These are phyloP conservation scores for Dicorynia guianensis DNA, from an alignment of 306 rosid species.

Conservation along the genomic window DNA sequence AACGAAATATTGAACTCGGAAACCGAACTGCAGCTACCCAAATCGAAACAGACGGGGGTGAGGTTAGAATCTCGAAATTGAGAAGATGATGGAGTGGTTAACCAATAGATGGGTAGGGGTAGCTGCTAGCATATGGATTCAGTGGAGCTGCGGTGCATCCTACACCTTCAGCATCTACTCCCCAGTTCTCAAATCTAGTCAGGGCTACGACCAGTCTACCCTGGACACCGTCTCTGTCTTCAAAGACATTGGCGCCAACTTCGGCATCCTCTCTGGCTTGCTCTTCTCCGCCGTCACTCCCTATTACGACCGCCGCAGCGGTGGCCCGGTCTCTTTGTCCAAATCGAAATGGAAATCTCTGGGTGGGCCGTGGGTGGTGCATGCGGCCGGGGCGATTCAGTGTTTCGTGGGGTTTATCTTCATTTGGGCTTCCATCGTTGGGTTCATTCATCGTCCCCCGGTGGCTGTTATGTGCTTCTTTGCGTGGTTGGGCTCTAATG, in stretches of 20 bases:
- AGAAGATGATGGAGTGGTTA: conserved; percentile 48
- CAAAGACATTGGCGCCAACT: conserved; percentile 92
- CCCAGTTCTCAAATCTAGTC: conserved; percentile 69
- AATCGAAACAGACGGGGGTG: neutral
- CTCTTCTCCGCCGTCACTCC: conserved; percentile 74
- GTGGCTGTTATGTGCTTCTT: conserved; percentile 73
- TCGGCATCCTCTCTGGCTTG: conserved; percentile 79
- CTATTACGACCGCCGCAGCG: neutral
- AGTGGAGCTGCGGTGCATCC: conserved; percentile 81
- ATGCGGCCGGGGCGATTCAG: conserved; percentile 64
- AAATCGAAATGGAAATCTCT: conserved; percentile 44
- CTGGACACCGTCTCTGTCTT: conserved; percentile 93
- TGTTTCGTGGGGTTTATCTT: conserved; percentile 69
- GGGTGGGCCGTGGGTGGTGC: conserved; percentile 78
- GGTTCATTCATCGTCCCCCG: conserved; percentile 64
- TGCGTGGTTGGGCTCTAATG: conserved; percentile 62
- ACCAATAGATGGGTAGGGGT: conserved; percentile 69
- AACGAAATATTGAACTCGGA: conserved; percentile 34
- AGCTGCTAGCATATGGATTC: conserved; percentile 81
- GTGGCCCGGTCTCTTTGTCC: neutral
- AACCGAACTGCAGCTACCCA: neutral
- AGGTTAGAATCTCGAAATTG: neutral
- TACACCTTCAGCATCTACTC: conserved; percentile 93
- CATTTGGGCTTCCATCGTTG: conserved; percentile 80
- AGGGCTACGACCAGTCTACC: conserved; percentile 83